Evolutionary conservation across 2,329 filamentous ascomycete species (phyloP).

Genomic region (Diaporthe vaccinii): DNA sequence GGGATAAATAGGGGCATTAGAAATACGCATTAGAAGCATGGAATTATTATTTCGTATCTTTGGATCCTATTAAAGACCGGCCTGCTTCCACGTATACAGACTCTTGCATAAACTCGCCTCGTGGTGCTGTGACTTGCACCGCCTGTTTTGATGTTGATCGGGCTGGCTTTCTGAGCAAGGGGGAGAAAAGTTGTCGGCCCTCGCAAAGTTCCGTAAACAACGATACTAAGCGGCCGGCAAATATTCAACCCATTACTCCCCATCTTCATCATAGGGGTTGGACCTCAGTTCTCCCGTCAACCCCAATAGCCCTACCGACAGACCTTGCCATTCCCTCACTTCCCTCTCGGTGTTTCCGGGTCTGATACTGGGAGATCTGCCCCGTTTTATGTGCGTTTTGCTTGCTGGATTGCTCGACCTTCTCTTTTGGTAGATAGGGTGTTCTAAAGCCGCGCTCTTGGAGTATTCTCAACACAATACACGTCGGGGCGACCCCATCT

Average conservation of each 20-base stretch:
- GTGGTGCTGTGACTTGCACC: background rate
- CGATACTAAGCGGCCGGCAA: background rate
- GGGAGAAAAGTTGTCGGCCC: background rate
- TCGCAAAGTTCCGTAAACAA: background rate
- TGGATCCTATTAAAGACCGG: background rate
- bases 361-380: no score
- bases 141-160: background rate
- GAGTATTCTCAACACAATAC: background rate
- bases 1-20: slow-evolving; percentile 41
- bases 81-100: background rate
- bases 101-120: background rate
- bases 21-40: slow-evolving; percentile 31
- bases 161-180: background rate
- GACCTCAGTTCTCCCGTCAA: background rate
- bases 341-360: background rate
- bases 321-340: background rate
- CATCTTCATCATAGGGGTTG: background rate
- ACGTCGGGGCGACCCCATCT: background rate
- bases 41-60: slow-evolving; percentile 4
- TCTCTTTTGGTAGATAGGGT: background rate
- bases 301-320: background rate
- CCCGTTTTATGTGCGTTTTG: background rate
- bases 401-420: background rate
- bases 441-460: background rate
- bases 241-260: background rate